These are phyloP conservation scores for Magnolia officinalis DNA, from an alignment of 164 flowering plant species.

Conservation along the genomic window DNA sequence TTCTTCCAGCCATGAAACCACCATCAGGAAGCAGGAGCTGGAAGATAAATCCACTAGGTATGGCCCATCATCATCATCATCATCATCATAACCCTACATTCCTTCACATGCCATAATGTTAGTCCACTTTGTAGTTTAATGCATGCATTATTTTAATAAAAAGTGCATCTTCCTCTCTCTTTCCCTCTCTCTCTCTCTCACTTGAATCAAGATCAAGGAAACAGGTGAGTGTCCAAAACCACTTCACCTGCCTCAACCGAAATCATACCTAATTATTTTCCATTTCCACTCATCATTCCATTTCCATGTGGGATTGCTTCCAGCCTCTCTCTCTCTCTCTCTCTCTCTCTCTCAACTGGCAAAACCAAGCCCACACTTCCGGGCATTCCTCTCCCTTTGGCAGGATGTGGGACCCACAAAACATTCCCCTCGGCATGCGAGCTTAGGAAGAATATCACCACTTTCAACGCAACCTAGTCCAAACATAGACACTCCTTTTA, in stretches of 20 bases:
- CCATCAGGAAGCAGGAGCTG: constrained; percentile 8
- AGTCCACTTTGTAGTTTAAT: constrained; percentile 5
- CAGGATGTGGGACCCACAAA: constrained; percentile 38
- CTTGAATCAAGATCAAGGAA: not conserved
- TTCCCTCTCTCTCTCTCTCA: not conserved
- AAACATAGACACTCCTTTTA: constrained; percentile 17
- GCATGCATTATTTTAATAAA: constrained; percentile 4
- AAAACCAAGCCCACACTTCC: constrained; percentile 19
- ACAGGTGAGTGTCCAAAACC: constrained; percentile 1
- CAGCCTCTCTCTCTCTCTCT: constrained; percentile 13
- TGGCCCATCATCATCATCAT: constrained; percentile 5
- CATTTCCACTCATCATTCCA: constrained; percentile 10
- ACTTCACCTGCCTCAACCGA: constrained; percentile 23
- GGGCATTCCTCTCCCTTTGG: constrained; percentile 13
- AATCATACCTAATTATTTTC: constrained; percentile 25
- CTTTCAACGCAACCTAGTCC: constrained; percentile 31
- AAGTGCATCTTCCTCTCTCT: not conserved
- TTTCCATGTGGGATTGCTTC: constrained; percentile 29
- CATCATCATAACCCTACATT: not conserved
- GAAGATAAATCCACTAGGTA: constrained; percentile 10
- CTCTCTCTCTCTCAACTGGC: constrained; percentile 31
- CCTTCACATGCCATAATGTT: constrained; percentile 2
- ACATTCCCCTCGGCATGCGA: constrained; percentile 79
- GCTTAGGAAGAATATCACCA: constrained; percentile 39
- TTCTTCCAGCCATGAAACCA: constrained; percentile 28